A percentile compares a stretch with the other conserved stretches of the same genome.
These are phyloP conservation scores for Termitomyces sp. DNA, from an alignment of 768 basidiomycete genomes.

Conservation along the genomic window DNA sequence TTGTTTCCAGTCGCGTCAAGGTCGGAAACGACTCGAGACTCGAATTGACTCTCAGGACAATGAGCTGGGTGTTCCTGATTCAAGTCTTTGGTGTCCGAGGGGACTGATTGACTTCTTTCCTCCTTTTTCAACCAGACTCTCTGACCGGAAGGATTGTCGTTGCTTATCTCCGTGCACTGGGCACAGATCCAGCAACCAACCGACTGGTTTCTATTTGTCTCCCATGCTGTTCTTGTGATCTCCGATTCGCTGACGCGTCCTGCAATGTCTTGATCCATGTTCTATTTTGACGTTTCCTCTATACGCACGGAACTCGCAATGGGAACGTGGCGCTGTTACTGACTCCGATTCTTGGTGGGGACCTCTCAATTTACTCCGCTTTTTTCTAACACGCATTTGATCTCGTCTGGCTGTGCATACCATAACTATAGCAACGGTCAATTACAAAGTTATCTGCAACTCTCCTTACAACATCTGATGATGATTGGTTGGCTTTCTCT, in stretches of 20 bases:
- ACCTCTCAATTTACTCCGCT: conserved; percentile 42
- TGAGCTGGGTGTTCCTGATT: neutral
- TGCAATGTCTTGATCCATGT: neutral
- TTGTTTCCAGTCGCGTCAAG: neutral
- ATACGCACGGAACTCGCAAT: neutral
- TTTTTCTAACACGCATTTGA: conserved; percentile 50
- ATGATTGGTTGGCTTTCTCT: neutral
- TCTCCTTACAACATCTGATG: neutral
- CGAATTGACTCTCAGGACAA: neutral
- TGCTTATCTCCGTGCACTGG: conserved; percentile 53
- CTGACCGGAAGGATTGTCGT: conserved; percentile 52
- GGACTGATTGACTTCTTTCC: neutral
- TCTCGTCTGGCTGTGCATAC: conserved; percentile 54
- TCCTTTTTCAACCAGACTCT: conserved; percentile 37
- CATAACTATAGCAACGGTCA: conserved; percentile 57
- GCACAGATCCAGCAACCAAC: conserved; percentile 34
- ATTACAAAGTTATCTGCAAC: conserved; percentile 18
- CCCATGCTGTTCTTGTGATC: conserved; percentile 33
- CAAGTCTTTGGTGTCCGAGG: neutral
- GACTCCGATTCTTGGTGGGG: conserved; percentile 38
- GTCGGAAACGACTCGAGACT: neutral
- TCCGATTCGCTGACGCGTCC: neutral
- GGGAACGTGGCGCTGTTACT: too few species aligned
- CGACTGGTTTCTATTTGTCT: conserved; percentile 41
- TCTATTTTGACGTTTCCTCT: neutral